A percentile compares a stretch with the other conserved stretches of the same genome.
phyloP scores from a whole-genome alignment of 306 rosid species.

The Castanea sativa region DNA sequence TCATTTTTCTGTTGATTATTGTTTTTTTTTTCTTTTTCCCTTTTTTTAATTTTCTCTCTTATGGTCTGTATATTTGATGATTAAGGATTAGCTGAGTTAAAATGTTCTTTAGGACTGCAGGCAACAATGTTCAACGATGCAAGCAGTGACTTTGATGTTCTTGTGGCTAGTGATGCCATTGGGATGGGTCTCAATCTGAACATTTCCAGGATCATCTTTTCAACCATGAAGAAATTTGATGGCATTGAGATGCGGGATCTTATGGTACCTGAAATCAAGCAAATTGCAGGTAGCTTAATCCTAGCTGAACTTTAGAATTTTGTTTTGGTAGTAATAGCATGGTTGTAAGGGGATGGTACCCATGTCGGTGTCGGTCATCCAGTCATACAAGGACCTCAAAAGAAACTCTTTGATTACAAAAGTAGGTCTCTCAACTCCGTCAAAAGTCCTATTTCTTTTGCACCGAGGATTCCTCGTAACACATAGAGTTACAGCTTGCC shows the following conservation, averaged over 20 bases:
- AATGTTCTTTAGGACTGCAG: constrained; percentile 66
- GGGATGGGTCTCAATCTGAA: constrained; percentile 99
- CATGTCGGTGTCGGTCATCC: too few species aligned
- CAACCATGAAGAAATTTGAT: constrained; percentile 79
- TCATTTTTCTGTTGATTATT: constrained; percentile 11
- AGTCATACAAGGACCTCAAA: too few species aligned
- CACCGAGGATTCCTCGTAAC: too few species aligned
- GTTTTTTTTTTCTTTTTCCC: too few species aligned
- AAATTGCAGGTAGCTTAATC: constrained; percentile 73
- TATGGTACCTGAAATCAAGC: constrained; percentile 79
- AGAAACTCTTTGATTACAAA: too few species aligned
- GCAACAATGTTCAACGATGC: constrained; percentile 87
- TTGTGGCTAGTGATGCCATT: constrained; percentile 95
- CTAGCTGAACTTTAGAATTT: background rate
- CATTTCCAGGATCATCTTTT: constrained; percentile 92
- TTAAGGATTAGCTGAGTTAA: constrained; percentile 32
- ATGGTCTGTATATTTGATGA: constrained; percentile 10
- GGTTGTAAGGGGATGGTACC: background rate
- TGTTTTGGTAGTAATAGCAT: background rate
- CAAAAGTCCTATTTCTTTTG: too few species aligned
- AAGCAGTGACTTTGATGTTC: constrained; percentile 89
- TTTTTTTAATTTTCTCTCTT: background rate
- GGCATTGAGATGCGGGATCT: constrained; percentile 73
- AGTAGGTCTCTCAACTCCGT: too few species aligned
- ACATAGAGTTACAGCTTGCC: too few species aligned